Evolutionary conservation across 2,329 filamentous ascomycete species (phyloP).

Genomic region (Cordyceps javanica): DNA sequence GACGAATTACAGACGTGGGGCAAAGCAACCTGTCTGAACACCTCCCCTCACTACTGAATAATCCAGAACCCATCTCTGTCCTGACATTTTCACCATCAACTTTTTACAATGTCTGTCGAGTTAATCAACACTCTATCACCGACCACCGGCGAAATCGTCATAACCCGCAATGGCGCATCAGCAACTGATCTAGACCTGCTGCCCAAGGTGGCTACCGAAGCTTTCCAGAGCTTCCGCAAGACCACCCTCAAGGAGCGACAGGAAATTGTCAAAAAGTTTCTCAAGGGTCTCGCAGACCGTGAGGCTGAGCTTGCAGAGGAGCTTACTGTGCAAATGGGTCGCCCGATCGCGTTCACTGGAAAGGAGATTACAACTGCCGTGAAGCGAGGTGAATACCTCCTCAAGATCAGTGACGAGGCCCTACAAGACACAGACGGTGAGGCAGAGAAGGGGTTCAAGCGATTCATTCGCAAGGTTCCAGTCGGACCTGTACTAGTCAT

Average conservation of each 20-base stretch:
- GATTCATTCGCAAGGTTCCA: conserved; percentile 83
- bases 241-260: conserved; percentile 71
- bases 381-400: conserved; percentile 76
- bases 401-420: conserved; percentile 74
- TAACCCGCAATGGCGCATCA: conserved; percentile 71
- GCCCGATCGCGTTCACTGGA: conserved; percentile 79
- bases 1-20: neutral
- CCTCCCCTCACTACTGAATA: neutral
- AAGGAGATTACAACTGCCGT: conserved; percentile 82
- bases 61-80: neutral
- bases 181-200: conserved; percentile 63
- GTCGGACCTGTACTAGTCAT: conserved; percentile 83
- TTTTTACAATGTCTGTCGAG: conserved; percentile 55
- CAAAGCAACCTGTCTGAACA: neutral
- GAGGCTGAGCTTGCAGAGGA: conserved; percentile 78
- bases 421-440: conserved; percentile 78
- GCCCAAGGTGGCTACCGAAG: conserved; percentile 64
- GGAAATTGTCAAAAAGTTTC: conserved; percentile 71
- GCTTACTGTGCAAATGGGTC: conserved; percentile 90
- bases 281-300: conserved; percentile 62
- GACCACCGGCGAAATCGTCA: conserved; percentile 75
- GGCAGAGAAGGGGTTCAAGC: conserved; percentile 78
- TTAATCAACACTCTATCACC: conserved; percentile 78
- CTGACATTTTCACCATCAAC: neutral
- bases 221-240: conserved; percentile 71